Conservation (phyloP, 1,284 basidiomycete species). For the Schizopora paradoxa region DNA sequence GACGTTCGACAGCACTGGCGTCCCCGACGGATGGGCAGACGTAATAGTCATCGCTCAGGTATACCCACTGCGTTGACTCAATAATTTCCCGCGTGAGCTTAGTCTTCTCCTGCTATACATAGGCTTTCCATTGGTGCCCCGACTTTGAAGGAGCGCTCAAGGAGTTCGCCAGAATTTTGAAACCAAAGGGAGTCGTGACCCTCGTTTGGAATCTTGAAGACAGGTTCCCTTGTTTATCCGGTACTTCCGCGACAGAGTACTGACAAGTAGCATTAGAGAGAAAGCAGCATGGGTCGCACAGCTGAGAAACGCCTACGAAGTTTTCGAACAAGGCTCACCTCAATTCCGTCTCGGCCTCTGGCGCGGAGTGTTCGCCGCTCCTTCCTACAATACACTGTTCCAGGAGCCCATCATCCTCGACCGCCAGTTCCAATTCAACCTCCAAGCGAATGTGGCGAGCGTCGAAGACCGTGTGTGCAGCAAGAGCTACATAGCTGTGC, state of each 20-base stretch:
- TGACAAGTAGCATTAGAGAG: slow-evolving; percentile 35
- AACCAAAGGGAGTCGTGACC: slow-evolving; percentile 56
- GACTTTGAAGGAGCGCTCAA: slow-evolving; percentile 57
- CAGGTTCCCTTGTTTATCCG: slow-evolving; percentile 35
- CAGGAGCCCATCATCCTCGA: slow-evolving; percentile 41
- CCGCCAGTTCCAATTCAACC: slow-evolving; percentile 46
- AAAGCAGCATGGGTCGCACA: slow-evolving; percentile 63
- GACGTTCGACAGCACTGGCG: slow-evolving; percentile 55
- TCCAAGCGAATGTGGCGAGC: slow-evolving; percentile 44
- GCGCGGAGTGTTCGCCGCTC: slow-evolving; percentile 56
- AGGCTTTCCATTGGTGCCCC: slow-evolving; percentile 83
- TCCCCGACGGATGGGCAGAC: slow-evolving; percentile 66
- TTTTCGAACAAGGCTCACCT: slow-evolving; percentile 60
- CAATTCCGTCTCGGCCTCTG: slow-evolving; percentile 71
- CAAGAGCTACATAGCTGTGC: slow-evolving; percentile 69
- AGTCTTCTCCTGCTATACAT: slow-evolving; percentile 6
- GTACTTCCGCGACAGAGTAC: background rate
- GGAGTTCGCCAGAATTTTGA: slow-evolving; percentile 69
- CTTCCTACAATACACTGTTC: slow-evolving; percentile 50
- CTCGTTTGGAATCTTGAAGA: slow-evolving; percentile 81
- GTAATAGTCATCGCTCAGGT: slow-evolving; percentile 72
- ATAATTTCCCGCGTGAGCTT: background rate
- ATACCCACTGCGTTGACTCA: slow-evolving; percentile 6
- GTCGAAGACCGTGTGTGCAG: slow-evolving; percentile 58
- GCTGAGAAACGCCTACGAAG: slow-evolving; percentile 59